These are phyloP conservation scores for Phytopythium vexans DNA, from an alignment of 352 stramenopile genomes.

Conservation along the genomic window DNA sequence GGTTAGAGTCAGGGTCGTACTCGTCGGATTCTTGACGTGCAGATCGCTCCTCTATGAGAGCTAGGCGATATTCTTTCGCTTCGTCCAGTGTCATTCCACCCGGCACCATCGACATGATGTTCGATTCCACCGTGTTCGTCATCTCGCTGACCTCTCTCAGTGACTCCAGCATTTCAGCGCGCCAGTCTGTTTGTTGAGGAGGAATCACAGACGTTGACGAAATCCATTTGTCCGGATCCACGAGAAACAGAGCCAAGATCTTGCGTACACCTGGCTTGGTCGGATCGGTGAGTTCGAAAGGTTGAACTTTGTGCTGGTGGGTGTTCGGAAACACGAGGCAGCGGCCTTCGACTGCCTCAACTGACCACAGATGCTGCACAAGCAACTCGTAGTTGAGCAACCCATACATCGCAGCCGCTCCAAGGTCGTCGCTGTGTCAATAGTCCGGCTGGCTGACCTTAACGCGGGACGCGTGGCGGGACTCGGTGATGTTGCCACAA, in stretches of 20 bases:
- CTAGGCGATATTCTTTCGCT: slow-evolving; percentile 15
- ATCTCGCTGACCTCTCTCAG: slow-evolving; percentile 7
- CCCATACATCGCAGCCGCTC: slow-evolving; percentile 23
- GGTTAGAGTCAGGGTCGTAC: slow-evolving; percentile 1
- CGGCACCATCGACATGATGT: no score
- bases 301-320: slow-evolving; percentile 39
- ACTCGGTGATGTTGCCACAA: slow-evolving; percentile 41
- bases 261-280: slow-evolving; percentile 29
- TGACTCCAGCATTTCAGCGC: slow-evolving; percentile 5
- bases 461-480: slow-evolving; percentile 27
- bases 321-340: slow-evolving; percentile 43
- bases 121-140: slow-evolving; percentile 14
- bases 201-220: slow-evolving; percentile 32
- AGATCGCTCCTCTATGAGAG: slow-evolving; percentile 27
- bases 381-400: slow-evolving; percentile 14
- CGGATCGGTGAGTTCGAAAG: slow-evolving; percentile 35
- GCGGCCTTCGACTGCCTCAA: slow-evolving; percentile 18
- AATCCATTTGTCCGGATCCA: slow-evolving; percentile 28
- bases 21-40: slow-evolving; percentile 1
- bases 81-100: slow-evolving; percentile 17
- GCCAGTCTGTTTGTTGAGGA: slow-evolving; percentile 39
- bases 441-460: slow-evolving; percentile 21
- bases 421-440: slow-evolving; percentile 23
- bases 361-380: slow-evolving; percentile 19
- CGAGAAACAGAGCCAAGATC: slow-evolving; percentile 46